These are phyloP conservation scores for Digitaria exilis DNA, from an alignment of 202 grass and related monocot species.

Conservation along the genomic window DNA sequence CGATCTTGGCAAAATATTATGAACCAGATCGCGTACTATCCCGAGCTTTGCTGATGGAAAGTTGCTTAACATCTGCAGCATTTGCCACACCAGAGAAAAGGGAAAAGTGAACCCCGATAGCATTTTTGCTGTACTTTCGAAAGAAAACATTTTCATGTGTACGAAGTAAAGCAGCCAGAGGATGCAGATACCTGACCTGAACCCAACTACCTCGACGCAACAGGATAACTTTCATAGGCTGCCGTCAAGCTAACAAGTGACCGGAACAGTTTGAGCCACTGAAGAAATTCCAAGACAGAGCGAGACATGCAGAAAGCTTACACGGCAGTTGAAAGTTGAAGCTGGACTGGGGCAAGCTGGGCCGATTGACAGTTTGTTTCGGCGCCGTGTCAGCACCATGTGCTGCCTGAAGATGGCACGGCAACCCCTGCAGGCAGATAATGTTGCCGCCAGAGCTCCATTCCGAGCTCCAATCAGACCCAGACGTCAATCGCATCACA, in stretches of 20 bases:
- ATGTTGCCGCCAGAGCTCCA: not conserved
- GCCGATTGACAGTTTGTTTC: slow-evolving; percentile 10
- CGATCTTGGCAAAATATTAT: not conserved
- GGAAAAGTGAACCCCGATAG: not conserved
- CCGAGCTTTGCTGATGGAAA: slow-evolving; percentile 9
- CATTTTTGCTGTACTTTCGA: not conserved
- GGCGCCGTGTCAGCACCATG: not conserved
- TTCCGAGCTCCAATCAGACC: not conserved
- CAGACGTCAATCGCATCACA: slow-evolving; percentile 4
- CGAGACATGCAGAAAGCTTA: not conserved
- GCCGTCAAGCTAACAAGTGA: not conserved
- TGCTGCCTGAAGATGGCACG: not conserved
- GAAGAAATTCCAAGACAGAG: not conserved
- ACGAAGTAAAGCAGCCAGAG: not conserved
- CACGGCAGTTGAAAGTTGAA: not conserved
- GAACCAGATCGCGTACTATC: not conserved
- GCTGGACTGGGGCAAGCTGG: too few relatives aligned
- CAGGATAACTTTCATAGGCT: not conserved
- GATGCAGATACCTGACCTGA: not conserved
- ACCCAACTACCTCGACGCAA: not conserved
- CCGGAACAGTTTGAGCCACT: too few relatives aligned
- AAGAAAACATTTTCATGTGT: not conserved
- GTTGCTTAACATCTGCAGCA: not conserved
- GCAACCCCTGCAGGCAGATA: not conserved
- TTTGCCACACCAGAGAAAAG: not conserved